Conservation (phyloP, 108 stramenopile genomes). For the Nitzschia inconspicua region DNA sequence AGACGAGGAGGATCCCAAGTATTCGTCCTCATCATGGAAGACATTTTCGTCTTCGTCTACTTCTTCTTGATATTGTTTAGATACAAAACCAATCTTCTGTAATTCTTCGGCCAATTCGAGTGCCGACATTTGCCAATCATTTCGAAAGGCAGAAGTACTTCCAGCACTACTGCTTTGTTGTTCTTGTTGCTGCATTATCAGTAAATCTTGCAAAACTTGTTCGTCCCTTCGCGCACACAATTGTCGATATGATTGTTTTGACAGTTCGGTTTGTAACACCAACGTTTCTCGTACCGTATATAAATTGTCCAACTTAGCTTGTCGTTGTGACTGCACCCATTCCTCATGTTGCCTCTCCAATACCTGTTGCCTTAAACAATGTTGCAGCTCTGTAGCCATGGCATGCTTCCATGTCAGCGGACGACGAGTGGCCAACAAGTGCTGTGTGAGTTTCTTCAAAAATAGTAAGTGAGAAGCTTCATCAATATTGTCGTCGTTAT, state of each 20-base stretch:
- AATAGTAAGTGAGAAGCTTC: background rate
- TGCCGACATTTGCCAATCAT: background rate
- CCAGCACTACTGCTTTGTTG: conserved; percentile 3
- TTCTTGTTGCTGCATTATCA: conserved; percentile 1
- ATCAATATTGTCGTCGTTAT: background rate
- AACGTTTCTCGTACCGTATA: conserved; percentile 42
- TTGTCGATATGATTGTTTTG: conserved; percentile 4
- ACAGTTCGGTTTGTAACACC: conserved; percentile 24
- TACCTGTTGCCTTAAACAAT: conserved; percentile 15
- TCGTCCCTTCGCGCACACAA: conserved; percentile 17
- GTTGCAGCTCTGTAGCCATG: conserved; percentile 22
- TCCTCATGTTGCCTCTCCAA: conserved; percentile 10
- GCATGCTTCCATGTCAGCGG: conserved; percentile 27
- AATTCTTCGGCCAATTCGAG: conserved; percentile 28
- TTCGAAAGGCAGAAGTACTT: conserved; percentile 8
- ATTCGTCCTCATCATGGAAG: background rate
- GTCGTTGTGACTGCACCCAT: conserved; percentile 22
- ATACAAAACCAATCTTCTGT: conserved; percentile 13
- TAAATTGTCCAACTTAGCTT: conserved; percentile 27
- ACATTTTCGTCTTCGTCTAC: background rate
- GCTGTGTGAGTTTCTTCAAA: conserved; percentile 21
- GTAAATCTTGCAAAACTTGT: conserved; percentile 8
- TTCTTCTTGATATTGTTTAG: background rate
- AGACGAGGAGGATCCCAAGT: background rate
- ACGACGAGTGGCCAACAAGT: conserved; percentile 21